These are phyloP conservation scores for Entrophospora sp. DNA, from an alignment of 192 early-diverging fungal species.

Conservation along the genomic window DNA sequence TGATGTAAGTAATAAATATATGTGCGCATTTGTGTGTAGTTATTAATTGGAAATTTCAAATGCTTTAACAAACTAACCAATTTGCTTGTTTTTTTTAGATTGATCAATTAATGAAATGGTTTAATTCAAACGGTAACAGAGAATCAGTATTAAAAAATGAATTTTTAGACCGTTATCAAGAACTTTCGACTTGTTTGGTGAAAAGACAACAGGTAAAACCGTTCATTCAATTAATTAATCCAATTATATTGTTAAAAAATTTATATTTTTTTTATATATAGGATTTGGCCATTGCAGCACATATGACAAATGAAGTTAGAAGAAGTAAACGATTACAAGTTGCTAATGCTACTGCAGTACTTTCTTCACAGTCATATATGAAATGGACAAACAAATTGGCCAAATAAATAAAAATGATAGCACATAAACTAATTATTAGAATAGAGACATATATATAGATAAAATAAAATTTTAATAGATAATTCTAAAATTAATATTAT, in stretches of 20 bases:
- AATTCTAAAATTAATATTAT: too few relatives aligned
- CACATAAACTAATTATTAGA: too few relatives aligned
- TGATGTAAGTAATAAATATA: constrained; percentile 28
- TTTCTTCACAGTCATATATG: constrained; percentile 14
- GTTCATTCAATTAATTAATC: not conserved
- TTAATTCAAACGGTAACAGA: constrained; percentile 68
- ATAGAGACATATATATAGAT: too few relatives aligned
- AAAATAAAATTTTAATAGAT: too few relatives aligned
- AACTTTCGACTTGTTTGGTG: constrained; percentile 44
- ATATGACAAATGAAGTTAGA: not conserved
- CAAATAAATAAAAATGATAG: too few relatives aligned
- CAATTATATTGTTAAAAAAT: not conserved
- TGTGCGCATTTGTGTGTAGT: not conserved
- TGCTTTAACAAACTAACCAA: not conserved
- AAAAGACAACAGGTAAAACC: constrained; percentile 38
- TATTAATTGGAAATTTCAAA: not conserved
- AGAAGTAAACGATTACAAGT: constrained; percentile 7
- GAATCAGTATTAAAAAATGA: constrained; percentile 56
- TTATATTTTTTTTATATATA: not conserved
- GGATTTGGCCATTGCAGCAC: constrained; percentile 2
- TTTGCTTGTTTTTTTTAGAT: constrained; percentile 34
- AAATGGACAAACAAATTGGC: constrained; percentile 16
- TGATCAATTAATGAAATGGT: constrained; percentile 59
- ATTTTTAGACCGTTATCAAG: constrained; percentile 40
- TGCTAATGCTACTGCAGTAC: not conserved